Conservation (phyloP, 192 early-diverging fungal species). For the Backusella tarrabulga region DNA sequence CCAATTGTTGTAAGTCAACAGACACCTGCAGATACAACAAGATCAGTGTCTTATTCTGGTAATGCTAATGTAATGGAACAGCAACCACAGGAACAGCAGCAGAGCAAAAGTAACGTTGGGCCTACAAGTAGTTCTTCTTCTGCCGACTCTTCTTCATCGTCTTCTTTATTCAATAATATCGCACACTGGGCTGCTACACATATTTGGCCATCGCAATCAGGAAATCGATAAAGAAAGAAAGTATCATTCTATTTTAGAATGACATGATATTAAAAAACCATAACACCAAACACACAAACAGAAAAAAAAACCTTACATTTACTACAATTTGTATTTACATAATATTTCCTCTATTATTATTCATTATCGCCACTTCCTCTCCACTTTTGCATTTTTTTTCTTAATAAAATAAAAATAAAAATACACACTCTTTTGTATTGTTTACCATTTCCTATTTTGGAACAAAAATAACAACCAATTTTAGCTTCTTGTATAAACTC, state of each 20-base stretch:
- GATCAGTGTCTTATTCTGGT: not conserved
- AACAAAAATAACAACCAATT: slow-evolving; percentile 10
- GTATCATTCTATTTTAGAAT: not conserved
- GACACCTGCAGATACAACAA: not conserved
- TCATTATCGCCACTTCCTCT: too few species aligned
- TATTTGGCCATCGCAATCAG: slow-evolving; percentile 10
- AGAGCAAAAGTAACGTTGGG: not conserved
- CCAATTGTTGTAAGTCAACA: not conserved
- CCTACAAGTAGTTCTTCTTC: not conserved
- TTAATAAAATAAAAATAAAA: not conserved
- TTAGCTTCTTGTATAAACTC: not conserved
- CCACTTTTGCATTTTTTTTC: too few species aligned
- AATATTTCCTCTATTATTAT: too few species aligned
- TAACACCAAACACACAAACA: too few species aligned
- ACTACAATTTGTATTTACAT: too few species aligned
- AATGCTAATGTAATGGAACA: not conserved
- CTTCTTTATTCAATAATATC: slow-evolving; percentile 7
- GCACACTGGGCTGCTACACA: slow-evolving; percentile 17
- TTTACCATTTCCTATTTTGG: slow-evolving; percentile 12
- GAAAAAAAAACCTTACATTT: too few species aligned
- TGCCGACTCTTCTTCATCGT: not conserved
- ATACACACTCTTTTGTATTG: not conserved
- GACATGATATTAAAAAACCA: too few species aligned
- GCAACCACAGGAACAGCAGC: not conserved
- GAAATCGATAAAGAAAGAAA: not conserved